A percentile compares a stretch with the other conserved stretches of the same genome.
These are phyloP conservation scores for Penicillium sp. DNA, from an alignment of 2,329 filamentous ascomycete genomes.

Conservation along the genomic window DNA sequence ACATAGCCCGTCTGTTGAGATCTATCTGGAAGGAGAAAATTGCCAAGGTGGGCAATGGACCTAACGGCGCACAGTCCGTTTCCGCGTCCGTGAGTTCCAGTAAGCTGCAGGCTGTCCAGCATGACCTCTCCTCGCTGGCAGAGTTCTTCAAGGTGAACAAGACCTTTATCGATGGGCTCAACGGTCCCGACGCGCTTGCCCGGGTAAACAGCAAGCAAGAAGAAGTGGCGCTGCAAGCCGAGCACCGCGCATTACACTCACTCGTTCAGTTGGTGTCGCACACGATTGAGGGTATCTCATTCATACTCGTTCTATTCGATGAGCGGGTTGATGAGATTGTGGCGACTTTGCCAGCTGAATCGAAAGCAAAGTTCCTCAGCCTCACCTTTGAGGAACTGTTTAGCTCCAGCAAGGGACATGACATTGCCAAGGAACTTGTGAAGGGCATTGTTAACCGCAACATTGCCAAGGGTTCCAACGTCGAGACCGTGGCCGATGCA, in stretches of 20 bases:
- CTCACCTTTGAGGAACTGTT: slow-evolving; percentile 90
- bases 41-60: slow-evolving; percentile 54
- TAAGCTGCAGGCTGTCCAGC: slow-evolving; percentile 75
- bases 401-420: slow-evolving; percentile 72
- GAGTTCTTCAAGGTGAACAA: slow-evolving; percentile 86
- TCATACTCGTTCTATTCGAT: slow-evolving; percentile 90
- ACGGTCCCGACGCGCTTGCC: slow-evolving; percentile 83
- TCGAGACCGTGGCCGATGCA: slow-evolving; percentile 96
- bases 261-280: slow-evolving; percentile 81
- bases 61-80: slow-evolving; percentile 62
- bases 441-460: slow-evolving; percentile 98
- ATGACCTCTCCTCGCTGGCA: slow-evolving; percentile 72
- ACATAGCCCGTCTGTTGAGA: slow-evolving; percentile 82
- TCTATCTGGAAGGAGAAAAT: slow-evolving; percentile 83
- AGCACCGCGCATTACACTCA: slow-evolving; percentile 87
- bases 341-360: slow-evolving; percentile 66
- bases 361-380: slow-evolving; percentile 66
- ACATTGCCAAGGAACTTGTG: slow-evolving; percentile 88
- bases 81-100: slow-evolving; percentile 61
- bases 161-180: slow-evolving; percentile 86
- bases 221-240: slow-evolving; percentile 86
- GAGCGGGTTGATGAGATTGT: slow-evolving; percentile 89
- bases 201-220: slow-evolving; percentile 79
- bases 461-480: slow-evolving; percentile 93
- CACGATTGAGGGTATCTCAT: slow-evolving; percentile 94